A percentile compares a stretch with the other conserved stretches of the same genome.
phyloP scores from a whole-genome alignment of 169 alveolate species.

The Eimeria sp. region DNA sequence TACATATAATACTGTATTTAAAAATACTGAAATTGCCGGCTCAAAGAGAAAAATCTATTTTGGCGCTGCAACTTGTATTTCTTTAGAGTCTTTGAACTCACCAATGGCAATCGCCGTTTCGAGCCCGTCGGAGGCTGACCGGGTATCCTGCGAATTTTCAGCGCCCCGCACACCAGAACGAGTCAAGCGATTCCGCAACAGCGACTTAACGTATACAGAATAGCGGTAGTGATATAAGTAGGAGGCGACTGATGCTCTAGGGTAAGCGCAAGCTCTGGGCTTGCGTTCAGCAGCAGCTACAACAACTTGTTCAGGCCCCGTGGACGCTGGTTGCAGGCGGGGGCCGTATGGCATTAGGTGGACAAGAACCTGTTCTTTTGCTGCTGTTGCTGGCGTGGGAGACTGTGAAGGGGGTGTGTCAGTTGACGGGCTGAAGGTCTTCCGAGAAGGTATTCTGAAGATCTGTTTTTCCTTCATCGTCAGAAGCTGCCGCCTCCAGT shows the following conservation, averaged over 20 bases:
- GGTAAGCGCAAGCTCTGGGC: not conserved
- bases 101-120: slow-evolving; percentile 46
- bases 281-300: not conserved
- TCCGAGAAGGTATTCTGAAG: not conserved
- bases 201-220: not conserved
- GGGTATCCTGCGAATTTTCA: slow-evolving; percentile 17
- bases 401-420: not conserved
- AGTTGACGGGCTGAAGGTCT: not conserved
- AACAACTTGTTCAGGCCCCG: not conserved
- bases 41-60: not conserved
- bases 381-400: not conserved
- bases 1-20: too few relatives aligned
- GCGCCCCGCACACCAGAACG: not conserved
- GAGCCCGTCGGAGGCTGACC: slow-evolving; percentile 24
- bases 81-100: not conserved
- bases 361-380: slow-evolving; percentile 3
- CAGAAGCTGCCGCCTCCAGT: slow-evolving; percentile 31
- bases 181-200: slow-evolving; percentile 1
- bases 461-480: slow-evolving; percentile 25
- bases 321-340: not conserved
- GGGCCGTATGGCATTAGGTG: not conserved
- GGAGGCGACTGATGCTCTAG: not conserved
- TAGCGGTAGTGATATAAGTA: slow-evolving; percentile 2
- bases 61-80: not conserved
- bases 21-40: too few relatives aligned